Evolutionary conservation across 306 rosid genomes (phyloP).

Genomic region (Quillaja saponaria): DNA sequence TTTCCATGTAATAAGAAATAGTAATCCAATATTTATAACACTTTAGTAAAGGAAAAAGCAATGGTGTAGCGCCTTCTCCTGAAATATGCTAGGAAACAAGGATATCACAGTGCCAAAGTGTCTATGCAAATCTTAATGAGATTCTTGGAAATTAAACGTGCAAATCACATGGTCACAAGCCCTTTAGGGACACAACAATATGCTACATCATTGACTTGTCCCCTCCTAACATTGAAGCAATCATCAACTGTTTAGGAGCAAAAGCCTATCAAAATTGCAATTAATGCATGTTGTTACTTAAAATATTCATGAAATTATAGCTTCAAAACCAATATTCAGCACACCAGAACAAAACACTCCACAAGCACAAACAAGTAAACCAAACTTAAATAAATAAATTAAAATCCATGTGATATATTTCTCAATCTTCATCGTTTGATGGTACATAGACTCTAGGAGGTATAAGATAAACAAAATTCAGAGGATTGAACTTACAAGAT

Average conservation of each 20-base stretch:
- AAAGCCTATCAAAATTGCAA: neutral
- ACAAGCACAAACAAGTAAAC: conserved; percentile 17
- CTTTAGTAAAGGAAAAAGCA: too few species aligned
- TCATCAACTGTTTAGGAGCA: neutral
- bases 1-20: too few species aligned
- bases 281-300: neutral
- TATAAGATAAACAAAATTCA: conserved; percentile 19
- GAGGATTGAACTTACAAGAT: conserved; percentile 52
- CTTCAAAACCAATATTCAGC: conserved; percentile 17
- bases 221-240: neutral
- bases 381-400: neutral
- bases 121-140: neutral
- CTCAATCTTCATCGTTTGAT: conserved; percentile 1
- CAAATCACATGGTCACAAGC: too few species aligned
- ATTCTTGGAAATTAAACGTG: too few species aligned
- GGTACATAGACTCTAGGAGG: conserved; percentile 14
- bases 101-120: neutral
- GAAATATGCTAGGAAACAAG: neutral
- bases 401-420: neutral
- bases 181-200: too few species aligned
- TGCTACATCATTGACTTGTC: neutral
- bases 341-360: conserved; percentile 14
- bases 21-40: too few species aligned
- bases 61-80: too few species aligned
- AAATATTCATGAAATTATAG: neutral